These are phyloP conservation scores for Solanum sitiens DNA, from an alignment of 257 asterid species.

Conservation along the genomic window DNA sequence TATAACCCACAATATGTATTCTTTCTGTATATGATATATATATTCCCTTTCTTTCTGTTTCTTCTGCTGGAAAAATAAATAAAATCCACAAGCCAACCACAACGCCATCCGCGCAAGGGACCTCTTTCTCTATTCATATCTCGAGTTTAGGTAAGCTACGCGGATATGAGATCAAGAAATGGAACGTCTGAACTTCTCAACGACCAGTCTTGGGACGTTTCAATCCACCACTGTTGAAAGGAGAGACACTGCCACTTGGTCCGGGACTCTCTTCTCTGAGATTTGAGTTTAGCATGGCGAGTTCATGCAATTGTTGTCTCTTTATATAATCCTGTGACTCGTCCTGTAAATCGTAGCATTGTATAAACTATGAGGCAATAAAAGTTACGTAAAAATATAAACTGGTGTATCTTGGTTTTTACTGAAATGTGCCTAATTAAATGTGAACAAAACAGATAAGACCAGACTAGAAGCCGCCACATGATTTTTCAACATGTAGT, in stretches of 20 bases:
- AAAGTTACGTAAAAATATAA: background rate
- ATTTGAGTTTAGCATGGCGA: constrained; percentile 85
- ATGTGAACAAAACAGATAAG: background rate
- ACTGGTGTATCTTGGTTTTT: background rate
- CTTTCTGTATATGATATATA: background rate
- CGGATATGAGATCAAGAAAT: background rate
- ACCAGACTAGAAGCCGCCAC: background rate
- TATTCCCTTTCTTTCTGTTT: constrained; percentile 16
- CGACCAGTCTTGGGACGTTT: constrained; percentile 97
- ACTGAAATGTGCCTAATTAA: background rate
- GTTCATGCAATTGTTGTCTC: constrained; percentile 92
- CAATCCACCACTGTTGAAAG: constrained; percentile 86
- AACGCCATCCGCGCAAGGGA: background rate
- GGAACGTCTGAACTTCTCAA: constrained; percentile 10
- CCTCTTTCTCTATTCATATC: constrained; percentile 4
- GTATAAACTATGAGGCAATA: background rate
- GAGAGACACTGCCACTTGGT: constrained; percentile 91
- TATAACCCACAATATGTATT: background rate
- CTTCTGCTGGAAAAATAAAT: constrained; percentile 11
- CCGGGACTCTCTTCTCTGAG: constrained; percentile 97
- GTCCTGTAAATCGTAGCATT: constrained; percentile 35
- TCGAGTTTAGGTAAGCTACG: background rate
- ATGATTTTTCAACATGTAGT: background rate
- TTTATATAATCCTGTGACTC: constrained; percentile 90
- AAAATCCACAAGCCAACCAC: constrained; percentile 13